Evolutionary conservation across 2,329 filamentous ascomycete species (phyloP), one percentile per base, ranked within the genome.

Genomic region (Polytolypa hystricis): DNA sequence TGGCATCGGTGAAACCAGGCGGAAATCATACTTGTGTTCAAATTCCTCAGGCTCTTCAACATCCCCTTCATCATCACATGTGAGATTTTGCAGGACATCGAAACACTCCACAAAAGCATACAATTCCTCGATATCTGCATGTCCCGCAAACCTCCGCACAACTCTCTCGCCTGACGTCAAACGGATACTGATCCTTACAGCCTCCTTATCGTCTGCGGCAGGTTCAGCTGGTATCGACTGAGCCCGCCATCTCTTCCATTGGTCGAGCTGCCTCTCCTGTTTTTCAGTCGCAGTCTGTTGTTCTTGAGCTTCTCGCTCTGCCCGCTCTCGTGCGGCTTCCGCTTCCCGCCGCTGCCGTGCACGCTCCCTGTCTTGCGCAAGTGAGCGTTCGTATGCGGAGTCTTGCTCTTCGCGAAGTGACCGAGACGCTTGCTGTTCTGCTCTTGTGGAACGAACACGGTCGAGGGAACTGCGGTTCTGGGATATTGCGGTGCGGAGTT

Each of bases 61-160:
- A 4, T 51, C 45, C 48, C 52, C 33, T 27, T 33, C 19, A 28
- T 38, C 42, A 4, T 42, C 35, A 6, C 30, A 47, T 12, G 57
- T 58, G 15, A 53, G 57, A 2, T 61, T 59, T 23, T 71, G 59
- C 3, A 86, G 49, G 4, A 81, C 48, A 35, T 84, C 78, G 55
- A 86, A 80, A 61, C 89, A 96, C 54, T 98, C 91, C 2, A 96
- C 86, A 61, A 93, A 95, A 0, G 89, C 91, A 58, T 96, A 96
- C 4, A 98, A 64, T 51, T 95, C 86, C 55, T 96, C 89, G 25
- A 96, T 66, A 2, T 73, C 69, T 0, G 82, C 75, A n/a, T 75
- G 67, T 1, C 71, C 66, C 0, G 67, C 58, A 55, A 98, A 96
- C 33, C 74, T 74, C 28, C 89, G 73, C 38, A 93, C 74, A 2